Conservation (phyloP, 2,329 filamentous ascomycete genomes). For the Trichoderma aggressivum region DNA sequence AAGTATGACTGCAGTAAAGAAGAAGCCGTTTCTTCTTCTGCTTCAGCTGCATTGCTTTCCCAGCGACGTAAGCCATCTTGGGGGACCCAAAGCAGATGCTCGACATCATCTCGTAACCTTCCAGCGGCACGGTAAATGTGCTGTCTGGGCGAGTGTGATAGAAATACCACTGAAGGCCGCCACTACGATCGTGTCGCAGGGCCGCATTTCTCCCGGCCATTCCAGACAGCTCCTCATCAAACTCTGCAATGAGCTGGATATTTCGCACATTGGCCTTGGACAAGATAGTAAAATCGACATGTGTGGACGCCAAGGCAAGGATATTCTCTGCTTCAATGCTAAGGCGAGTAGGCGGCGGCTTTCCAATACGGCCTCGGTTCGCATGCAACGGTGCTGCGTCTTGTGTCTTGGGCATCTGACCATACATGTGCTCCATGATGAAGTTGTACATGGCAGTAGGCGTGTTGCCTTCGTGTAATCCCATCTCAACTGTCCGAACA, state of each 20-base stretch:
- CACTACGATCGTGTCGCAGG: not conserved
- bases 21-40: not conserved
- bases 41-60: not conserved
- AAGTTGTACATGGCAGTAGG: not conserved
- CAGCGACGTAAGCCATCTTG: not conserved
- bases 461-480: not conserved
- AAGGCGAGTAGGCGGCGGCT: not conserved
- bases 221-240: not conserved
- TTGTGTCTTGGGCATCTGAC: not conserved
- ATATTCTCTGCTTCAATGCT: not conserved
- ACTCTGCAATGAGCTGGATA: not conserved
- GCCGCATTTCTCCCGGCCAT: not conserved
- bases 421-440: not conserved
- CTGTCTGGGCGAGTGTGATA: not conserved
- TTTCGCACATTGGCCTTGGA: not conserved
- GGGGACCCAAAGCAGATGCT: not conserved
- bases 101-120: not conserved
- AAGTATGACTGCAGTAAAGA: not conserved
- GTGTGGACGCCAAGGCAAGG: not conserved
- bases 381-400: not conserved
- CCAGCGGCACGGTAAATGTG: not conserved
- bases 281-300: not conserved
- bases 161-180: not conserved
- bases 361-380: not conserved
- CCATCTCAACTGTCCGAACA: not conserved